Evolutionary conservation across 1,139 yeast genomes (phyloP).

Genomic region (Magnusiomyces magnusii): DNA sequence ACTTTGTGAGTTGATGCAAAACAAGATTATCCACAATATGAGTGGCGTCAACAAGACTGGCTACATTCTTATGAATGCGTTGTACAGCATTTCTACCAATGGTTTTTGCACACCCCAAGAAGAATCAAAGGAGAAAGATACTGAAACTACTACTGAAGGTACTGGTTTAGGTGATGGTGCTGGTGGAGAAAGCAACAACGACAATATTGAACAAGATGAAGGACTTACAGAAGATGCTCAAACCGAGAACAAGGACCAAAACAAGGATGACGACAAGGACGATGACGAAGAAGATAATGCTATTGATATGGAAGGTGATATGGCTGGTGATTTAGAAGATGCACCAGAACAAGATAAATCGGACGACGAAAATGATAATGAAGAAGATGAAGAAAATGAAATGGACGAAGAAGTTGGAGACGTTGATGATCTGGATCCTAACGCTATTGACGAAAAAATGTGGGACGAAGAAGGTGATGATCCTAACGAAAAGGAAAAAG

Average conservation of each 20-base stretch:
- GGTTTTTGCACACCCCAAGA: constrained; percentile 95
- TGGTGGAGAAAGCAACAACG: constrained; percentile 73
- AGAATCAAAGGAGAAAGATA: constrained; percentile 59
- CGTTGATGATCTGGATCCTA: constrained; percentile 84
- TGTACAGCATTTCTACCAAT: constrained; percentile 59
- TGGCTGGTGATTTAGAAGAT: constrained; percentile 90
- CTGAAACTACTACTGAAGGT: constrained; percentile 49
- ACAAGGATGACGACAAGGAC: constrained; percentile 54
- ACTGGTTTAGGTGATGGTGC: constrained; percentile 98
- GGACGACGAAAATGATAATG: constrained; percentile 48
- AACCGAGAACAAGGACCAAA: constrained; percentile 67
- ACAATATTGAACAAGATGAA: constrained; percentile 89
- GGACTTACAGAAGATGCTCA: constrained; percentile 87
- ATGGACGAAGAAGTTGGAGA: constrained; percentile 89
- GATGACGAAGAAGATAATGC: constrained; percentile 55
- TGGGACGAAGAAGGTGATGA: constrained; percentile 93
- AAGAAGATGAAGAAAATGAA: constrained; percentile 48
- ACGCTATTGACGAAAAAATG: constrained; percentile 96
- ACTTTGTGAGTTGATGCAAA: constrained; percentile 21
- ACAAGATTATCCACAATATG: constrained; percentile 18
- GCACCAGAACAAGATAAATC: constrained; percentile 51
- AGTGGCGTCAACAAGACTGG: constrained; percentile 51
- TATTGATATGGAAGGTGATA: constrained; percentile 90
- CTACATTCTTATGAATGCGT: constrained; percentile 47
- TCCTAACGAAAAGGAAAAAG: constrained; percentile 50